Evolutionary conservation across 1,139 yeast species (phyloP).

Genomic region (Hanseniaspora sp.): DNA sequence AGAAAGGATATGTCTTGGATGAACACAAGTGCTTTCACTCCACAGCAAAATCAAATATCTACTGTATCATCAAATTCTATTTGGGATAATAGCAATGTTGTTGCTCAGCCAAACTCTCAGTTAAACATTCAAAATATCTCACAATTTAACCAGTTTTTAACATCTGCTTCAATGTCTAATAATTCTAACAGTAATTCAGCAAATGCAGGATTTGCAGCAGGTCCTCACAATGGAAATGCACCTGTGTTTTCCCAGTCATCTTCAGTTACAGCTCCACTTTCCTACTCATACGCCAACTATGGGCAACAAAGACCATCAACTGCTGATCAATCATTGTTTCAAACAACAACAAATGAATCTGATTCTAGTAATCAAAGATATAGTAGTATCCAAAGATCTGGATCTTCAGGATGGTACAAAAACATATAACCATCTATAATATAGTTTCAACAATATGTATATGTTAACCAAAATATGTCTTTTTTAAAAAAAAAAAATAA

Average conservation of each 20-base stretch:
- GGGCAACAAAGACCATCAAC: not conserved
- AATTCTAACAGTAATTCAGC: not conserved
- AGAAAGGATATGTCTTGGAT: constrained; percentile 6
- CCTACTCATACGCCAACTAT: not conserved
- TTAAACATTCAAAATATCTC: constrained; percentile 9
- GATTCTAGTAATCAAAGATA: not conserved
- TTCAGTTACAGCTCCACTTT: not conserved
- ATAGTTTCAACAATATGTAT: not conserved
- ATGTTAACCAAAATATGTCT: too few relatives aligned
- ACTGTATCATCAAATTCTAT: constrained; percentile 3
- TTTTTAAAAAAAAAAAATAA: not conserved
- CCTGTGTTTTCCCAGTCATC: not conserved
- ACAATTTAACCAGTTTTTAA: constrained; percentile 6
- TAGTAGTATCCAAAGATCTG: not conserved
- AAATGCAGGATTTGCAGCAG: not conserved
- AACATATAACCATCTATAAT: not conserved
- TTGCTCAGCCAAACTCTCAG: not conserved
- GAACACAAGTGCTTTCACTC: not conserved
- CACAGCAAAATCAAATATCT: not conserved
- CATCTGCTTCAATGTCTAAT: not conserved
- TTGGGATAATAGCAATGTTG: constrained; percentile 1
- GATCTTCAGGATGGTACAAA: not conserved
- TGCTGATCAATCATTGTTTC: not conserved
- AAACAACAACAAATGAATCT: not conserved
- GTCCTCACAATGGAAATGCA: not conserved